phyloP scores from a whole-genome alignment of 2,329 filamentous ascomycete genomes.

The Xylariaceae sp. region DNA sequence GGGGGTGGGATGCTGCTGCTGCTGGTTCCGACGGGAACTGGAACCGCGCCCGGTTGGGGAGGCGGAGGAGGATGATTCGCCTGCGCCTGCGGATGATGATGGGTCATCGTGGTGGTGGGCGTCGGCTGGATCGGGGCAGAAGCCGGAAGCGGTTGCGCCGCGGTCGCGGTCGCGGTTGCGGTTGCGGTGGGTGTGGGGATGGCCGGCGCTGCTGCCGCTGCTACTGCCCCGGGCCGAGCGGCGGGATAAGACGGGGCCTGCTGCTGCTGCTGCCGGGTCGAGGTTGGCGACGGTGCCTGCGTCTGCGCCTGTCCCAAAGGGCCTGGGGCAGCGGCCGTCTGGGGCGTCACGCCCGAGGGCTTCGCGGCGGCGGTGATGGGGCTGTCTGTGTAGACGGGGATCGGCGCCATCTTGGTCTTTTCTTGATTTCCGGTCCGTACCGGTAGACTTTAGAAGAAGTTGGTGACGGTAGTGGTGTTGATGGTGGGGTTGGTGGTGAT shows the following conservation, averaged over 20 bases:
- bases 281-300: constrained; percentile 22
- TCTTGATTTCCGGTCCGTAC: too few relatives aligned
- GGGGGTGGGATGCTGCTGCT: constrained; percentile 36
- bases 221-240: constrained; percentile 42
- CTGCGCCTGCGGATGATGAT: too few relatives aligned
- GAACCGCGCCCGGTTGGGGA: constrained; percentile 51
- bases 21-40: too few relatives aligned
- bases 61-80: constrained; percentile 36
- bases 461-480: too few relatives aligned
- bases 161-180: constrained; percentile 6
- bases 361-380: constrained; percentile 46
- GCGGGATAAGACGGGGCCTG: constrained; percentile 30
- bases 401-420: constrained; percentile 48
- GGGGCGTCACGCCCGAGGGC: constrained; percentile 30
- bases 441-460: too few relatives aligned
- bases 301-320: constrained; percentile 6
- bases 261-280: constrained; percentile 21
- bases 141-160: too few relatives aligned
- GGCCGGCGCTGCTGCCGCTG: constrained; percentile 34
- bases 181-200: constrained; percentile 36
- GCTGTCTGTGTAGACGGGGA: constrained; percentile 51
- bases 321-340: constrained; percentile 14
- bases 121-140: constrained; percentile 33
- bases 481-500: too few relatives aligned
- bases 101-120: constrained; percentile 29